Percentiles rank a stretch among this genome's conserved stretches.
Evolutionary conservation across 176 grass and related monocot genomes (phyloP).

Genomic region (Otatea glauca): DNA sequence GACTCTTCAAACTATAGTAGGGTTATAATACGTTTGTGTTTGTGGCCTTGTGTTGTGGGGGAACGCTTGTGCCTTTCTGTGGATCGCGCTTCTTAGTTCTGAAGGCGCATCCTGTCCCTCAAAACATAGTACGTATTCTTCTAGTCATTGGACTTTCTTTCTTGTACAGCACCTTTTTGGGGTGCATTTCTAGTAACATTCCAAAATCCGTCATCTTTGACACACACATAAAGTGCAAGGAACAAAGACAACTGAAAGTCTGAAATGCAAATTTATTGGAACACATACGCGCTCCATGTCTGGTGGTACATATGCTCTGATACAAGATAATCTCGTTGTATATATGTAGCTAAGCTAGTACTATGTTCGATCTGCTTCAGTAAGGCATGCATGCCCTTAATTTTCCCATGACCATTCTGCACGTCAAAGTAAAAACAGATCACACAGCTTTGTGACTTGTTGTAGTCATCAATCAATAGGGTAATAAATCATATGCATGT

Average conservation of each 20-base stretch:
- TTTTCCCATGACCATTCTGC: not conserved
- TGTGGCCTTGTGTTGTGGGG: no score
- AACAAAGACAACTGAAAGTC: not conserved
- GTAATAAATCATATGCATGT: not conserved
- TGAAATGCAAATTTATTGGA: constrained; percentile 35
- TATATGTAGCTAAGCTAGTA: no score
- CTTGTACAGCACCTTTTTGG: no score
- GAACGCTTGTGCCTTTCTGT: no score
- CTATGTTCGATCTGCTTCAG: not conserved
- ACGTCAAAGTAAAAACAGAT: constrained; percentile 10
- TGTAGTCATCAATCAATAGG: not conserved
- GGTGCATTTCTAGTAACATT: no score
- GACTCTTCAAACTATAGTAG: no score
- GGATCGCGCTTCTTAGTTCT: no score
- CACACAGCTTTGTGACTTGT: not conserved
- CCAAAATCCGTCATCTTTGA: no score
- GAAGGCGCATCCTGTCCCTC: no score
- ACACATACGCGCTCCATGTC: not conserved
- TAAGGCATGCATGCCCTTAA: not conserved
- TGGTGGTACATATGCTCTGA: not conserved
- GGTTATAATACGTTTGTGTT: no score
- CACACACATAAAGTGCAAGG: not conserved
- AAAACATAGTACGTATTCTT: no score
- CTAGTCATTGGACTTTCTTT: no score
- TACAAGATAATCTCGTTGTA: not conserved